Evolutionary conservation across 225 moss, liverwort and hornwort species (phyloP).

Genomic region (Polytrichum commune): DNA sequence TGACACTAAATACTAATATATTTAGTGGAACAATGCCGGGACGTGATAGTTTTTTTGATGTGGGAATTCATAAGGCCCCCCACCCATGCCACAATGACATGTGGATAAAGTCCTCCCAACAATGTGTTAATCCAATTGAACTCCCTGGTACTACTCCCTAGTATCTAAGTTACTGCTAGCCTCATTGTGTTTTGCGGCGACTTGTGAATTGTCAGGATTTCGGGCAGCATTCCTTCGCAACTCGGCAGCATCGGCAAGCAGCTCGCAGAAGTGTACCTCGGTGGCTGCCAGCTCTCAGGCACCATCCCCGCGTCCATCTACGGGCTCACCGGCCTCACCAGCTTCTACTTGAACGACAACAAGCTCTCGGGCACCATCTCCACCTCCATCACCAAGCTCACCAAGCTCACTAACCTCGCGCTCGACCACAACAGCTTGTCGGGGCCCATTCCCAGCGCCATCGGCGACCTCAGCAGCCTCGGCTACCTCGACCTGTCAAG

Average conservation of each 20-base stretch:
- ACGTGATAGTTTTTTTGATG: no score
- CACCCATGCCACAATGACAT: no score
- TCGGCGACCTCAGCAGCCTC: neutral
- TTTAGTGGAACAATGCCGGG: no score
- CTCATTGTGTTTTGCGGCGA: neutral
- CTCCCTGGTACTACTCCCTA: no score
- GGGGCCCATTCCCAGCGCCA: neutral
- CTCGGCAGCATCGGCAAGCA: neutral
- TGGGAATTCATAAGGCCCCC: no score
- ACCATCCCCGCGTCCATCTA: neutral
- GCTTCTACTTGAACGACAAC: conserved; percentile 5
- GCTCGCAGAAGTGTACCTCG: neutral
- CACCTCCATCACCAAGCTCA: neutral
- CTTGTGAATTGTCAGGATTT: neutral
- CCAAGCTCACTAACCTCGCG: neutral
- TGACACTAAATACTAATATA: no score
- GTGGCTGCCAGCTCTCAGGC: neutral
- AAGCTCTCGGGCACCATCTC: neutral
- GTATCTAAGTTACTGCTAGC: no score
- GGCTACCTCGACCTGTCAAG: neutral
- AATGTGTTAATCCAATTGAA: no score
- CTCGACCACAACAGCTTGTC: neutral
- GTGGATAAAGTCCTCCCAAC: no score
- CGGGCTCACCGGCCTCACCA: conserved; percentile 2
- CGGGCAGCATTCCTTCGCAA: neutral